phyloP scores from a whole-genome alignment of 306 rosid genomes.

The Vigna nakashimae region DNA sequence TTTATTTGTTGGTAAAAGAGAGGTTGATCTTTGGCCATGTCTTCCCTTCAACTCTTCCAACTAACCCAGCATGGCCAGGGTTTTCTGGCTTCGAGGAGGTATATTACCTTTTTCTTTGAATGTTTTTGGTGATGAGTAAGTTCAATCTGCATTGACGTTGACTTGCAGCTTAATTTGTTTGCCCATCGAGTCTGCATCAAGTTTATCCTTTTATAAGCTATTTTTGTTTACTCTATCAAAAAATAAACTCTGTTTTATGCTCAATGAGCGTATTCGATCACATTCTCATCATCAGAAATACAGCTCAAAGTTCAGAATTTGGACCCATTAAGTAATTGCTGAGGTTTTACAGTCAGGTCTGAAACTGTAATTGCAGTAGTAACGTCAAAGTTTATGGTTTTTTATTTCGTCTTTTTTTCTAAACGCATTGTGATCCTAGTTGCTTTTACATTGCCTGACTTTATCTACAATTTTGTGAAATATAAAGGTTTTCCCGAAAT shows the following conservation, averaged over 20 bases:
- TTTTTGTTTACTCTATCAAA: neutral
- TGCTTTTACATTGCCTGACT: neutral
- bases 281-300: neutral
- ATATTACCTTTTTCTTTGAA: conserved; percentile 22
- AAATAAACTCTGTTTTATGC: neutral
- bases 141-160: conserved; percentile 22
- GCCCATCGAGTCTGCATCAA: neutral
- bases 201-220: conserved; percentile 3
- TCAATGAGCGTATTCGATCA: neutral
- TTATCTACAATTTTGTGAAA: neutral
- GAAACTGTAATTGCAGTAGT: neutral
- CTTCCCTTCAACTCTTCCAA: conserved; percentile 81
- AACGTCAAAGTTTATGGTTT: neutral
- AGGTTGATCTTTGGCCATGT: conserved; percentile 56
- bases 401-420: neutral
- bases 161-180: conserved; percentile 16
- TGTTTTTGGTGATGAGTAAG: conserved; percentile 16
- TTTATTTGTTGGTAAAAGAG: conserved; percentile 36
- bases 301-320: neutral
- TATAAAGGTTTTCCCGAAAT: neutral
- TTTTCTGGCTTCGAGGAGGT: conserved; percentile 82
- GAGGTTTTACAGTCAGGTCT: neutral
- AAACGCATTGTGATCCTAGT: neutral
- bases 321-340: neutral
- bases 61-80: conserved; percentile 72